Base-by-base conservation (phyloP, 164 flowering plant genomes). In the Vitis amurensis region DNA sequence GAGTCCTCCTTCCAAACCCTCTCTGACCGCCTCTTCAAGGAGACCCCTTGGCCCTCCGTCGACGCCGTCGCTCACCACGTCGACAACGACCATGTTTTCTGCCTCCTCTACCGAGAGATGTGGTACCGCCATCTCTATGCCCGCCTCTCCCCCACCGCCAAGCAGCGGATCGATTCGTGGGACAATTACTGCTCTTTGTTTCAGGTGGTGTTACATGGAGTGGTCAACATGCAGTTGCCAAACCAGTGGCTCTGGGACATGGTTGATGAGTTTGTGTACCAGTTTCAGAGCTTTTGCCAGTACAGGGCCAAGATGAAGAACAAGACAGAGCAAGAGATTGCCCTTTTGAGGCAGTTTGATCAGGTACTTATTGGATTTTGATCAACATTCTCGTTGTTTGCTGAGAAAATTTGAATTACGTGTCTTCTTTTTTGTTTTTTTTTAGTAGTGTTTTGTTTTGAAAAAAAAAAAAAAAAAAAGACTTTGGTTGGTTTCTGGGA, bases 171-270 rank as follows among this genome's bases (percentile, higher is more conserved):
- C 47, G 98, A 96, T 66, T 87, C 91, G 0, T 96, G 96, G 93
- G 98, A 96, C 63, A 96, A 96, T 68, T 96, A 96, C 66, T 91
- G 97, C 76, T 96, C 53, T 93, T 93, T 73, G 13, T 37, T 49
- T 27, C 68, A 83, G 85, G 89, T 88, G 66, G 97, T 93, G 67
- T 77, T 96, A 76, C 98, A 91, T 70, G 97, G 99, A 4, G 97
- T 89, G 53, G 97, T 96, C 37, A 96, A 87, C 69, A 96, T 91
- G 97, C 99, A 96, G 78, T 70, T 96, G 76, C 98, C 98, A 1
- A 93, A 93, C 69, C 99, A 96, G 88, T 96, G 99, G 99, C 68
- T 96, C 65, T 93, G 99, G 99, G 99, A 96, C 68, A 96, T 93
- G 99, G 97, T 96, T 10, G 99, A 96, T 81, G 99, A 96, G 82